A percentile compares a stretch with the other conserved stretches of the same genome.
Conservation (phyloP, 805 yeast species). For the Limtongia smithiae region DNA sequence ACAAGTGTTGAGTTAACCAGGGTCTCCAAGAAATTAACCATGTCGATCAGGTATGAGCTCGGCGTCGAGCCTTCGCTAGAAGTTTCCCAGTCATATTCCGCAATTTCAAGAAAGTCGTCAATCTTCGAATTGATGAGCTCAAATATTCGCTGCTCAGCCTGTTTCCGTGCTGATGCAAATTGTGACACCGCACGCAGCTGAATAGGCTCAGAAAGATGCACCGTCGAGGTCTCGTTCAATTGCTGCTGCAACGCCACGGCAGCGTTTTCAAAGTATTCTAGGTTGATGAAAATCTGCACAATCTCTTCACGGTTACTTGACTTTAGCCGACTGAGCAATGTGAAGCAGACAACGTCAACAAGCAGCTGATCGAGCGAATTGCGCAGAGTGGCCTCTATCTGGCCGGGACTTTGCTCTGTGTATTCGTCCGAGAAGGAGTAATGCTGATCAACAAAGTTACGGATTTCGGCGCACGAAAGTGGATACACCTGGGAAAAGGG, state of each 20-base stretch:
- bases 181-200: slow-evolving; percentile 14
- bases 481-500: slow-evolving; percentile 91
- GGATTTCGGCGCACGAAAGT: slow-evolving; percentile 72
- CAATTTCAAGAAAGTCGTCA: slow-evolving; percentile 73
- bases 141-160: slow-evolving; percentile 77
- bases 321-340: slow-evolving; percentile 57
- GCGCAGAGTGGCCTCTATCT: slow-evolving; percentile 55
- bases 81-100: slow-evolving; percentile 76
- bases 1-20: slow-evolving; percentile 81
- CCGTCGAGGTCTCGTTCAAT: slow-evolving; percentile 39
- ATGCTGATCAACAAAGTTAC: slow-evolving; percentile 61
- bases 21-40: slow-evolving; percentile 79
- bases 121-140: slow-evolving; percentile 78
- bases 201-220: slow-evolving; percentile 18
- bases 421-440: slow-evolving; percentile 62
- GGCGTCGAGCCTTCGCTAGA: slow-evolving; percentile 54
- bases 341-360: slow-evolving; percentile 59
- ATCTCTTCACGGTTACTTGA: slow-evolving; percentile 82
- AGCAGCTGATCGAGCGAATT: slow-evolving; percentile 67
- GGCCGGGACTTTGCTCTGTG: slow-evolving; percentile 59
- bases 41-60: slow-evolving; percentile 69
- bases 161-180: slow-evolving; percentile 48
- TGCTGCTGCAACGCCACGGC: slow-evolving; percentile 56
- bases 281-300: slow-evolving; percentile 81
- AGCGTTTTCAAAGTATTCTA: slow-evolving; percentile 80